Percentiles rank a stretch among this genome's conserved stretches.
Conservation (phyloP, 202 grass and related monocot species). For the Setaria viridis region DNA sequence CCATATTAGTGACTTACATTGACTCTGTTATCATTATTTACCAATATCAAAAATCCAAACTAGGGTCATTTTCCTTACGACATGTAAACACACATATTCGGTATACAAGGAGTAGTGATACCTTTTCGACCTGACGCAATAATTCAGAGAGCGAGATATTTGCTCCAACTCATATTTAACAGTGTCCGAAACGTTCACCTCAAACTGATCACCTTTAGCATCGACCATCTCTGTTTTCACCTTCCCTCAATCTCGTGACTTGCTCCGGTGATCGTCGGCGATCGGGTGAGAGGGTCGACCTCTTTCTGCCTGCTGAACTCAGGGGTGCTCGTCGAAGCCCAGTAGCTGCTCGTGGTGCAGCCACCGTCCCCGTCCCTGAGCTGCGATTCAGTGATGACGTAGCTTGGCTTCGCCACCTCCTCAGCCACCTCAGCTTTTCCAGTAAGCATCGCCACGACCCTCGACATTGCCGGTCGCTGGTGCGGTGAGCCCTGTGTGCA, state of each 20-base stretch:
- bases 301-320: constrained; percentile 8
- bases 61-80: neutral
- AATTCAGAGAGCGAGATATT: constrained; percentile 1
- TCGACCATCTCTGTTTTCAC: neutral
- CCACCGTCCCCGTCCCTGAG: constrained; percentile 42
- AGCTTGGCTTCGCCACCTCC: constrained; percentile 56
- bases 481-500: constrained; percentile 66
- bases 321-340: neutral
- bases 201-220: neutral
- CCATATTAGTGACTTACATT: neutral
- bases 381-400: constrained; percentile 67
- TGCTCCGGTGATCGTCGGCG: constrained; percentile 1
- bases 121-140: neutral
- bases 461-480: constrained; percentile 64
- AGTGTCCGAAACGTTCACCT: neutral
- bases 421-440: constrained; percentile 47
- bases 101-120: neutral
- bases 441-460: constrained; percentile 62
- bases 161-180: neutral
- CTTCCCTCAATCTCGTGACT: neutral
- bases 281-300: neutral
- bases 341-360: constrained; percentile 21
- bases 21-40: neutral
- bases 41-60: neutral
- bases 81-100: neutral